Percentiles rank a stretch among this genome's conserved stretches.
phyloP scores from a whole-genome alignment of 163 green algal genomes.

The Scenedesmus sp. region DNA sequence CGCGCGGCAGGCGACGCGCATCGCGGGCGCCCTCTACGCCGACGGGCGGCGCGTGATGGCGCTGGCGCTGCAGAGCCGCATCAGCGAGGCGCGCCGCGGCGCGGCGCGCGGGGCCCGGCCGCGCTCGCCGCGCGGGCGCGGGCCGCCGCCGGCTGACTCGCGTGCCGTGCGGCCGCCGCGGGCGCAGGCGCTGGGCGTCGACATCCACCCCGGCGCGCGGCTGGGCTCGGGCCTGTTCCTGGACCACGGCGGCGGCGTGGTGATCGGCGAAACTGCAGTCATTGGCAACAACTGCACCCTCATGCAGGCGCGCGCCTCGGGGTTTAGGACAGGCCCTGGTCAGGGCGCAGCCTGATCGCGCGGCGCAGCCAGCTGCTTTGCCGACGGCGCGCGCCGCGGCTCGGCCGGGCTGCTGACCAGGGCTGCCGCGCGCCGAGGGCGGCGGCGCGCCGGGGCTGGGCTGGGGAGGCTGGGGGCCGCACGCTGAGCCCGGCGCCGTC shows the following conservation, averaged over 20 bases:
- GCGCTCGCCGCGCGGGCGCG: too few relatives aligned
- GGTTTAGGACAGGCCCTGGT: too few relatives aligned
- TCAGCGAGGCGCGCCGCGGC: constrained; percentile 65
- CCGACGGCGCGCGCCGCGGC: too few relatives aligned
- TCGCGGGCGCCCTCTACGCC: constrained; percentile 85
- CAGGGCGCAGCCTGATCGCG: too few relatives aligned
- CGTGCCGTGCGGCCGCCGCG: too few relatives aligned
- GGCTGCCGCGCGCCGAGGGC: too few relatives aligned
- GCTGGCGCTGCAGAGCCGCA: constrained; percentile 73
- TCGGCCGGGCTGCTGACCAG: too few relatives aligned
- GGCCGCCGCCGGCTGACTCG: too few relatives aligned
- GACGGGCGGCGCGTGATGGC: constrained; percentile 78
- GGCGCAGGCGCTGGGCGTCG: constrained; percentile 56
- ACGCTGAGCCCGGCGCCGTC: too few relatives aligned
- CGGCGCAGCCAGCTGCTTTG: too few relatives aligned
- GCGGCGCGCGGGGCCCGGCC: too few relatives aligned
- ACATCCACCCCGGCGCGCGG: constrained; percentile 91
- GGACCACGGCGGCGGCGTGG: constrained; percentile 94
- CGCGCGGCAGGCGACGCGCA: constrained; percentile 82
- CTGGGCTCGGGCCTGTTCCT: constrained; percentile 84
- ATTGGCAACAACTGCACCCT: constrained; percentile 94
- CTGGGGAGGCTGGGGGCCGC: not conserved
- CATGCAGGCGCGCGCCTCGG: constrained; percentile 75
- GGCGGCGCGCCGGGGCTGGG: too few relatives aligned
- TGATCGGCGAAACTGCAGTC: constrained; percentile 96